Evolutionary conservation across 2,329 filamentous ascomycete species (phyloP), one percentile per base, ranked within the genome.

Genomic region (Xylariomycetidae sp.): DNA sequence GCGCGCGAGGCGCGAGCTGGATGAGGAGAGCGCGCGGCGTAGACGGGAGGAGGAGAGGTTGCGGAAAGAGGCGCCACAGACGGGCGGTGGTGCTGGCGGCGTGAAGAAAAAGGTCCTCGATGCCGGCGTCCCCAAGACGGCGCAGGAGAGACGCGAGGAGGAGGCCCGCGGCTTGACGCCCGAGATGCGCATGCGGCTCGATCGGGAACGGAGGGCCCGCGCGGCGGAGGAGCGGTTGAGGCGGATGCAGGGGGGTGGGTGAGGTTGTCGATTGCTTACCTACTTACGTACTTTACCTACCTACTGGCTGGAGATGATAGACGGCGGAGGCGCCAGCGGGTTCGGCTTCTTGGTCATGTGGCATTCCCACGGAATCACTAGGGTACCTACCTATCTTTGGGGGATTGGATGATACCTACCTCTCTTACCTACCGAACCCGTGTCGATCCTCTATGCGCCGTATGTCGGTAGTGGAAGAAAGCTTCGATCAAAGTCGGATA

Each of bases 151-250:
- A 53, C 74, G 88, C 43, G 84, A 90, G 53, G 87, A 93, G 53
- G 88, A 95, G 58, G 74, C 74, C 30, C 76, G 86, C 43, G 89
- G 90, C 0, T 68, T 96, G 64, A 93, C 85, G 25, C 80, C 86
- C 0, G 90, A 96, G 63, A 89, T 92, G 76, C 76, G 79, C 56
- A 76, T 80, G 74, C 78, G 75, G 55, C 60, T 96, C 34, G 92
- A 96, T 58, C 70, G 92, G 47, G 92, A 98, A 63, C 71, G 88
- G 48, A 81, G 90, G 52, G 92, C 92, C 4, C 77, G 90, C 49
- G 92, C 92, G 7, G 90, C 89, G 0, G 92, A 96, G 61, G 89
- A 90, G 64, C 77, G 90, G 53, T 71, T 95, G 39, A 79, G 73
- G 61, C 71, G 72, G 50, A 68, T 87, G 72, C 72, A 76, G 49